Percentiles rank a stretch among this genome's conserved stretches.
phyloP scores from a whole-genome alignment of 805 yeast species.

The Candida hispaniensis region DNA sequence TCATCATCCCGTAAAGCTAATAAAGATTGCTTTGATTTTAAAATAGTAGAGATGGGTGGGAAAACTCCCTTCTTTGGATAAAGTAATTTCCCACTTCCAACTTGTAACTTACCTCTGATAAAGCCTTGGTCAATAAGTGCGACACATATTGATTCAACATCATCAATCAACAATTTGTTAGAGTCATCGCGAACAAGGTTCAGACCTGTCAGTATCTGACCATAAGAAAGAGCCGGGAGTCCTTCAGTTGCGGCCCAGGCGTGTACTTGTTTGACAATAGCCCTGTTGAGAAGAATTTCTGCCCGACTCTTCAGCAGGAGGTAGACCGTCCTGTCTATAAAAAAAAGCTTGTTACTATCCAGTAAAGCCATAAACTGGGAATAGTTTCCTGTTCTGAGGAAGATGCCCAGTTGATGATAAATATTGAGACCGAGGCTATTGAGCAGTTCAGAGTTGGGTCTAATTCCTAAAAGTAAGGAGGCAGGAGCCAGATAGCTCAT shows the following conservation, averaged over 20 bases:
- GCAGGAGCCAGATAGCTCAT: slow-evolving; percentile 43
- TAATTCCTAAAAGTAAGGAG: slow-evolving; percentile 43
- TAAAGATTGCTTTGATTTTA: background rate
- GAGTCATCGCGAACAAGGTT: background rate
- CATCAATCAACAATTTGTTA: background rate
- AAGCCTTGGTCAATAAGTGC: slow-evolving; percentile 22
- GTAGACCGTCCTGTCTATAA: slow-evolving; percentile 22
- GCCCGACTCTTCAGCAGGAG: slow-evolving; percentile 24
- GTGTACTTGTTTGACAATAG: background rate
- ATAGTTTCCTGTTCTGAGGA: slow-evolving; percentile 36
- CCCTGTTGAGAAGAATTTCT: slow-evolving; percentile 21
- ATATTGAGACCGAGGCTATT: slow-evolving; percentile 26
- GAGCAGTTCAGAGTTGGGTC: slow-evolving; percentile 33
- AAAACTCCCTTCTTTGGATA: slow-evolving; percentile 20
- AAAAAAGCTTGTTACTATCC: slow-evolving; percentile 24
- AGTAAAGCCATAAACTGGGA: slow-evolving; percentile 26
- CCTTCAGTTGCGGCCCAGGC: slow-evolving; percentile 2
- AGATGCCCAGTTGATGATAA: slow-evolving; percentile 32
- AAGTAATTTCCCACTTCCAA: slow-evolving; percentile 21
- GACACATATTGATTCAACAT: slow-evolving; percentile 9
- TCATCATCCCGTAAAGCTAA: slow-evolving; percentile 3
- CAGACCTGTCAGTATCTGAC: background rate
- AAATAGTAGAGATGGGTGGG: slow-evolving; percentile 8
- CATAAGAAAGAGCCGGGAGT: slow-evolving; percentile 2
- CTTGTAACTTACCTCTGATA: slow-evolving; percentile 29